Percentiles rank a stretch among this genome's conserved stretches.
Conservation (phyloP, 2,329 filamentous ascomycete genomes). For the Drechslerella dactyloides region DNA sequence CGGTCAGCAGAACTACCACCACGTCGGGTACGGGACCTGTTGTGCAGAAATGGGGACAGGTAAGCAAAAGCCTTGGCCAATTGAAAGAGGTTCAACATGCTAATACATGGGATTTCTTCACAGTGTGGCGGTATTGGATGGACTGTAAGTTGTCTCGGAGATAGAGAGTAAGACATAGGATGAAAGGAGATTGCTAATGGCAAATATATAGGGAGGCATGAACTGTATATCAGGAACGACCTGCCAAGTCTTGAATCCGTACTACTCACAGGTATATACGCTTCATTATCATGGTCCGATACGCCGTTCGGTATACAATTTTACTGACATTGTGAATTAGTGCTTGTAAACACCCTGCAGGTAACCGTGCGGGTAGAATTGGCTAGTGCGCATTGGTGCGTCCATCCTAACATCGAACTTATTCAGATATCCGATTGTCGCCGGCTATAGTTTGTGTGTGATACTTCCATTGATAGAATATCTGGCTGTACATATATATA, state of each 20-base stretch:
- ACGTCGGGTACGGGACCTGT: slow-evolving; percentile 17
- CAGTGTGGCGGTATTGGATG: slow-evolving; percentile 51
- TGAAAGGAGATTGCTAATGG: neutral
- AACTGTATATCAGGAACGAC: slow-evolving; percentile 36
- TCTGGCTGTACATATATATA: no score
- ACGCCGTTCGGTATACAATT: no score
- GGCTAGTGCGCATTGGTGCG: no score
- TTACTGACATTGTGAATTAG: no score
- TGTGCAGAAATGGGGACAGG: slow-evolving; percentile 19
- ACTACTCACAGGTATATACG: slow-evolving; percentile 42
- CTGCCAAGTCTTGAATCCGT: slow-evolving; percentile 47
- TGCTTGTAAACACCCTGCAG: no score
- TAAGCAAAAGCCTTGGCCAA: slow-evolving; percentile 10
- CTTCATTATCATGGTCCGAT: neutral
- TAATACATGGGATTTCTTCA: neutral
- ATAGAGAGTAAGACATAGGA: neutral
- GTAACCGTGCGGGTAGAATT: no score
- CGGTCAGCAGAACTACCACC: slow-evolving; percentile 23
- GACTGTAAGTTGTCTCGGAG: slow-evolving; percentile 31
- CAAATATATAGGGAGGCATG: slow-evolving; percentile 17
- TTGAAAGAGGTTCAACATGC: slow-evolving; percentile 1
- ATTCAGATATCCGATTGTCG: no score
- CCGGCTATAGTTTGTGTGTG: no score
- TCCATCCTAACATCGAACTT: no score
- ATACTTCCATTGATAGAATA: no score